Conservation (phyloP, 768 basidiomycete species). For the Podaxis rugospora region DNA sequence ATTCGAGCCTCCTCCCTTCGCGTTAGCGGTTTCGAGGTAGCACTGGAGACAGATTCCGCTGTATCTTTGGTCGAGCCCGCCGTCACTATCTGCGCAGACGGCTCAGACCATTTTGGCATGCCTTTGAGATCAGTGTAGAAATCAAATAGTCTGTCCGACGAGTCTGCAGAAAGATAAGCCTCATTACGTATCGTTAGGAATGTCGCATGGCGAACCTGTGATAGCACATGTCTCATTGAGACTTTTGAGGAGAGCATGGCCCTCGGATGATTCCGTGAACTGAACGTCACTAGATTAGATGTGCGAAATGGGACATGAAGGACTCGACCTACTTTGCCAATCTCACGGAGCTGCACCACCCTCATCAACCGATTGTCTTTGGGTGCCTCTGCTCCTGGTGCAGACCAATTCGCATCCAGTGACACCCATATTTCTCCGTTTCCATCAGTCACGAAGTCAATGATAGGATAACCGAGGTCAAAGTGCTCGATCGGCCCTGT, state of each 20-base stretch:
- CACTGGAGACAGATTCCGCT: background rate
- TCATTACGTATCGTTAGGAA: too few relatives aligned
- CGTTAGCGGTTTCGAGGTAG: background rate
- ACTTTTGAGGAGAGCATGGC: background rate
- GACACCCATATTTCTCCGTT: conserved; percentile 4
- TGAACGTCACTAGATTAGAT: background rate
- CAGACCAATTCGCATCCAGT: background rate
- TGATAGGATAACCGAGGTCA: conserved; percentile 54
- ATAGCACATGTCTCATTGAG: background rate
- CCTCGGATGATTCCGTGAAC: background rate
- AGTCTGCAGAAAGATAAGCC: background rate
- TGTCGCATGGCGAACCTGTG: background rate
- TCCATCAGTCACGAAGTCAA: conserved; percentile 43
- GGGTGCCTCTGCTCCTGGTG: background rate
- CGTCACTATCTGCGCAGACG: background rate
- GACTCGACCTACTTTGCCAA: background rate
- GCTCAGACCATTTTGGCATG: conserved; percentile 11
- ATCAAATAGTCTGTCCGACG: background rate
- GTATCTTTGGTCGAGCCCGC: background rate
- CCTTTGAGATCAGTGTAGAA: conserved; percentile 8
- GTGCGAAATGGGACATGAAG: background rate
- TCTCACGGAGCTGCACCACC: background rate
- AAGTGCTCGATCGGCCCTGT: conserved; percentile 28
- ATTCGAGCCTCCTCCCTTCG: conserved; percentile 6
- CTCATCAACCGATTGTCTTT: background rate